These are phyloP conservation scores for Saturnispora mendoncae DNA, from an alignment of 805 yeast genomes.

Conservation along the genomic window DNA sequence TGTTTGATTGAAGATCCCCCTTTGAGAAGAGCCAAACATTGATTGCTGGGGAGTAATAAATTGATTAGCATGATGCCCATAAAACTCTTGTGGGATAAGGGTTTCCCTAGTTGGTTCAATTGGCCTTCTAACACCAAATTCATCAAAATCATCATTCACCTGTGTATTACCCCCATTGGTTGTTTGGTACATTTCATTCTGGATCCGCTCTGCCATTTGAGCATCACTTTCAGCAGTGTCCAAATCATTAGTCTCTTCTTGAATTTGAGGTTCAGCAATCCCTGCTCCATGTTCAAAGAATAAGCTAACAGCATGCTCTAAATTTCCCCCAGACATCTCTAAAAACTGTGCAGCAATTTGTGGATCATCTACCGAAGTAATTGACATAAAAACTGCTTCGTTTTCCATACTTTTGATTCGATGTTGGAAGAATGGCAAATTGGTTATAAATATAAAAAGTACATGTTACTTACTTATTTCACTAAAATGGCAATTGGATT, in stretches of 20 bases:
- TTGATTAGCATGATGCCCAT: not conserved
- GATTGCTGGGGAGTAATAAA: slow-evolving; percentile 25
- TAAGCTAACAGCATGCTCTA: slow-evolving; percentile 78
- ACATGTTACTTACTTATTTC: not conserved
- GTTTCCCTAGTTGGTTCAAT: slow-evolving; percentile 75
- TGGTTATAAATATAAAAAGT: not conserved
- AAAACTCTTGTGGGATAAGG: slow-evolving; percentile 19
- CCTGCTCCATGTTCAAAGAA: slow-evolving; percentile 61
- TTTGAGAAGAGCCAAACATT: slow-evolving; percentile 40
- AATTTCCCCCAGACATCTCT: slow-evolving; percentile 65
- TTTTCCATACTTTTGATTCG: slow-evolving; percentile 34
- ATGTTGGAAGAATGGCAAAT: not conserved
- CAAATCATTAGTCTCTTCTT: slow-evolving; percentile 9
- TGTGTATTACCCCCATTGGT: slow-evolving; percentile 16
- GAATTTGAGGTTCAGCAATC: slow-evolving; percentile 9
- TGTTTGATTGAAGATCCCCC: slow-evolving; percentile 54
- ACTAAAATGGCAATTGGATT: slow-evolving; percentile 67
- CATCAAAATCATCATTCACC: slow-evolving; percentile 9
- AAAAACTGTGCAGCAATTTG: slow-evolving; percentile 66
- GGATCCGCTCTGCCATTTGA: slow-evolving; percentile 52
- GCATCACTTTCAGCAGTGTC: slow-evolving; percentile 26
- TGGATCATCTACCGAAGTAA: slow-evolving; percentile 67
- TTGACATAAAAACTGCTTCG: slow-evolving; percentile 63
- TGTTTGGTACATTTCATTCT: slow-evolving; percentile 49
- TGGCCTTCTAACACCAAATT: slow-evolving; percentile 61